These are phyloP conservation scores for Ophiostoma sp. DNA, from an alignment of 2,329 filamentous ascomycete species.

Conservation along the genomic window DNA sequence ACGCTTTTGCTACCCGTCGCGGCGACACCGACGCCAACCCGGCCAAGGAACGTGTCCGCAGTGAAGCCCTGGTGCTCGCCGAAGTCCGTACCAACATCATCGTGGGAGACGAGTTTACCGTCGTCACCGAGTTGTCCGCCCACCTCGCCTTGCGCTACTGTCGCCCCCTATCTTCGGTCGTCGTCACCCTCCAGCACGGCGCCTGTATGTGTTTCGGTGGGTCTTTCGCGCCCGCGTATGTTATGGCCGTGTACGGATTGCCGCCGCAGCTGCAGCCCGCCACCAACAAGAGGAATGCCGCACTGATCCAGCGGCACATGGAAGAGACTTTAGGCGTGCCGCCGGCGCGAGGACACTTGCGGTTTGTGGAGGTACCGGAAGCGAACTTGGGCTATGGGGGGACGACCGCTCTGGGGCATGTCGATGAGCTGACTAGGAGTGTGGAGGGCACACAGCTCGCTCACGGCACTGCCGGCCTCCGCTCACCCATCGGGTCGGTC, in stretches of 20 bases:
- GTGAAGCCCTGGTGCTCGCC: constrained; percentile 60
- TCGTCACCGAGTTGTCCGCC: constrained; percentile 72
- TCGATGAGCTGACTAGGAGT: constrained; percentile 53
- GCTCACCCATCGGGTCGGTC: constrained; percentile 7
- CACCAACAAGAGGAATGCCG: constrained; percentile 78
- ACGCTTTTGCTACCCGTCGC: constrained; percentile 41
- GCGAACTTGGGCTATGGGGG: constrained; percentile 72
- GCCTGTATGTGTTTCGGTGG: constrained; percentile 73
- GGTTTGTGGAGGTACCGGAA: constrained; percentile 69
- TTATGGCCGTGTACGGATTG: constrained; percentile 71
- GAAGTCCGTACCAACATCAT: constrained; percentile 66
- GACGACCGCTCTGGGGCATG: constrained; percentile 67
- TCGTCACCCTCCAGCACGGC: constrained; percentile 74
- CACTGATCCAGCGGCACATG: constrained; percentile 75
- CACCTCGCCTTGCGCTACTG: constrained; percentile 74
- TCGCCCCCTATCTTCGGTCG: constrained; percentile 69
- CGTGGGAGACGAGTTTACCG: constrained; percentile 70
- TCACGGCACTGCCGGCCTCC: neutral
- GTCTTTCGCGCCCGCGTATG: constrained; percentile 76
- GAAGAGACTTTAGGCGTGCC: constrained; percentile 67
- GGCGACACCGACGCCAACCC: constrained; percentile 36
- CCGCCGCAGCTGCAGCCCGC: constrained; percentile 67
- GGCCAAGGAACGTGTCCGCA: constrained; percentile 49
- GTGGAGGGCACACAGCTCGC: neutral
- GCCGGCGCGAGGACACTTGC: constrained; percentile 67